Base-by-base conservation (phyloP, 306 rosid species). In the Cyclanthera cordifolia region DNA sequence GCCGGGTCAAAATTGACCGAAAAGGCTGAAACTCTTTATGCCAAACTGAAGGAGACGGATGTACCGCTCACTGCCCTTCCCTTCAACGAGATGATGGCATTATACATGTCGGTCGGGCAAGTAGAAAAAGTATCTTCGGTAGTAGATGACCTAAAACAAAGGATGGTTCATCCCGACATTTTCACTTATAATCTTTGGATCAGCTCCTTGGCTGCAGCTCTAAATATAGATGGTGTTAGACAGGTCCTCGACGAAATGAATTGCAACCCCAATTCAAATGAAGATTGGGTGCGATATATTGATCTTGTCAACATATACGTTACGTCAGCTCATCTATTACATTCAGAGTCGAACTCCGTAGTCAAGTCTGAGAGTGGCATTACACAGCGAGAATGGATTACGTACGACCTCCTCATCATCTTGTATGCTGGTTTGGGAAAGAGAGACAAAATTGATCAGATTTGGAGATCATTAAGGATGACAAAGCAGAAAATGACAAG, bases 41-140 rank as follows among this genome's bases (percentile, higher is more conserved):
- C 72, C 76, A 79, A 80, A 72, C 83, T 89, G 49, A 86, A 84
- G 78, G 81, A 73, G 37, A 84, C 88, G 51, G 49, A 79, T 70
- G 77, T 87, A 59, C 43, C 84, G 51, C 81, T 84, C 58, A 82
- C 78, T 51, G 89, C 88, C 55, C 83, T 93, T 64, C 73, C 83
- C 28, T 89, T 87, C 90, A 93, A 93, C 41, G 98, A 89, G 82
- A 84, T 93, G 89, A 93, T 93, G 98, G 89, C 98, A 20, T 78
- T 93, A 66, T 93, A 89, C 80, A 82, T 84, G 87, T 87, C 95
- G 19, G 88, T 87, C 1, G 98, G 98, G 55, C 91, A 79, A 75
- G 81, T 93, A 21, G 95, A 87, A 72, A 93, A 89, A 85, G 91
- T 93, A 53, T 75, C 84, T 17, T 54, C 67, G 13, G 74, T 93